phyloP scores from a whole-genome alignment of 176 grass and related monocot genomes.

The Triticum aestivum region IWGSC_CS_RefSeq_v2.1 NC_057796.1:128044697-128045196 shows the following conservation, averaged over 20 bases:
- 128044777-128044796: background rate
- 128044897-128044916: background rate
- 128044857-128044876: background rate
- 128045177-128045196: conserved; percentile 78
- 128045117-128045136: conserved; percentile 88
- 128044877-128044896: background rate
- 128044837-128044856: no score
- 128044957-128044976: background rate
- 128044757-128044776: background rate
- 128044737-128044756: background rate
- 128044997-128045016: conserved; percentile 91
- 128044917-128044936: background rate
- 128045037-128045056: conserved; percentile 71
- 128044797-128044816: conserved; percentile 1
- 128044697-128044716: conserved; percentile 10
- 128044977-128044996: conserved; percentile 71
- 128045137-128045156: conserved; percentile 81
- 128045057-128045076: conserved; percentile 85
- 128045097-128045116: conserved; percentile 88
- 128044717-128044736: conserved; percentile 22
- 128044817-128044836: background rate
- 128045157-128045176: conserved; percentile 71
- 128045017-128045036: conserved; percentile 84
- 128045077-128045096: conserved; percentile 82
- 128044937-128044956: background rate